Evolutionary conservation across 768 basidiomycete genomes (phyloP), one percentile per base, ranked within the genome.

Genomic region (Kwoniella bestiolae): DNA sequence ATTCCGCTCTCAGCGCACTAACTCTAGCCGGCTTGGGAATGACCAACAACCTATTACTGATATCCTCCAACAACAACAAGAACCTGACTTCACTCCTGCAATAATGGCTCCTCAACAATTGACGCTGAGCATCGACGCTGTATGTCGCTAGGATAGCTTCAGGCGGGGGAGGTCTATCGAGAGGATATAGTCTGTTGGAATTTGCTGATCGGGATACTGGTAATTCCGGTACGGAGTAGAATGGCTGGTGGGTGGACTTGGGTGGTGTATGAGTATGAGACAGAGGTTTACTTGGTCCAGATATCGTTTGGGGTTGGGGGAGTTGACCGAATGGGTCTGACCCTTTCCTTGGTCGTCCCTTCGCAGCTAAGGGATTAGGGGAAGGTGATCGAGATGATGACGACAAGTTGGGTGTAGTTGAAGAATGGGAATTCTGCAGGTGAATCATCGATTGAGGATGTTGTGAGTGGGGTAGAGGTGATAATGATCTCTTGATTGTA

Each of bases 21-120:
- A 98, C 90, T 41, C 95, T 88, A 12, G 96, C 96, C 49, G 91
- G 93, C 75, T 90, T 90, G 14, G 96, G 96, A 0, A 99, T 88
- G 28, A 96, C 89, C 53, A 99, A 83, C 38, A 99, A 85, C 55
- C 91, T 86, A 76, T 95, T 95, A 70, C 89, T 92, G 72, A 99
- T 94, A 76, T 89, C 90, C 80, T 98, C 95, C 52, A 99, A 85
- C 18, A 88, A 86, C 52, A 94, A 86, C 57, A 97, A 80, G 81
- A 97, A 96, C 83, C 90, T 87, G 53, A 94, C 86, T 89, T 94
- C 75, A 89, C 92, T 88, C 89, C 91, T 87, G 82, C 89, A 93
- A 80, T 91, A 95, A 77, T 97, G 91, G 56, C 89, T 88, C 56
- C 91, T 85, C 14, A 96, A 83, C 31, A 95, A 85, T 68, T 89